These are phyloP conservation scores for Neurospora pannonica DNA, from an alignment of 495 filamentous ascomycete species.

Conservation along the genomic window DNA sequence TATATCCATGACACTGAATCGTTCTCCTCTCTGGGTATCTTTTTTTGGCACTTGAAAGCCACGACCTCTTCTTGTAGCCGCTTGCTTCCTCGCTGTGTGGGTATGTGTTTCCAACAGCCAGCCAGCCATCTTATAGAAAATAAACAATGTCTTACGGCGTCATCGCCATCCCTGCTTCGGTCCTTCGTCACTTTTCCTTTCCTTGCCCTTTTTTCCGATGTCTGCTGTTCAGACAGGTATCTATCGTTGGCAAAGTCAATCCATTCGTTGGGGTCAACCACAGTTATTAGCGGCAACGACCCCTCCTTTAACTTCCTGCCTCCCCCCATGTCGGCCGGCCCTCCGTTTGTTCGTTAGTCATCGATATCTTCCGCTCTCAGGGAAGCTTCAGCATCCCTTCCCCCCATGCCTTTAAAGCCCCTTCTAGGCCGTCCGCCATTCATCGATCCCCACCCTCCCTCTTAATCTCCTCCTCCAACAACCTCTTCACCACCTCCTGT, in stretches of 20 bases:
- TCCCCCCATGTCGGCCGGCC: not conserved
- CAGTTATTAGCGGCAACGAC: not conserved
- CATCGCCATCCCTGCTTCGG: not conserved
- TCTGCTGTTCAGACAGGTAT: not conserved
- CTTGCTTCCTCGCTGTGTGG: not conserved
- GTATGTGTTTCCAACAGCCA: not conserved
- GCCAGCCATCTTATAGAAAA: not conserved
- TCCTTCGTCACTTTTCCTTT: not conserved
- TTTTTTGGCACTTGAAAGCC: not conserved
- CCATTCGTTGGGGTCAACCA: not conserved
- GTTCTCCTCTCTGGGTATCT: not conserved
- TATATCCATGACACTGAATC: not conserved
- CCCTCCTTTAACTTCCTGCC: not conserved
- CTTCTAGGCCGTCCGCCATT: not conserved
- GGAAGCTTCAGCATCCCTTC: not conserved
- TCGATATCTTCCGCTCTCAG: not conserved
- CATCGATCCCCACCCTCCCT: not conserved
- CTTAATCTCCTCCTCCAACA: conserved; percentile 25
- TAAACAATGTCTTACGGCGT: not conserved
- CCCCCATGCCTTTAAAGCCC: not conserved
- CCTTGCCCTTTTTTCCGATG: not conserved
- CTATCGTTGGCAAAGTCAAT: not conserved
- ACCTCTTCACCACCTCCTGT: conserved; percentile 22
- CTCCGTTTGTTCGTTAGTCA: not conserved
- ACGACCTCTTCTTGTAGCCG: not conserved